Evolutionary conservation across 2,329 filamentous ascomycete genomes (phyloP).

Genomic region (Aspergillus versicolor): DNA sequence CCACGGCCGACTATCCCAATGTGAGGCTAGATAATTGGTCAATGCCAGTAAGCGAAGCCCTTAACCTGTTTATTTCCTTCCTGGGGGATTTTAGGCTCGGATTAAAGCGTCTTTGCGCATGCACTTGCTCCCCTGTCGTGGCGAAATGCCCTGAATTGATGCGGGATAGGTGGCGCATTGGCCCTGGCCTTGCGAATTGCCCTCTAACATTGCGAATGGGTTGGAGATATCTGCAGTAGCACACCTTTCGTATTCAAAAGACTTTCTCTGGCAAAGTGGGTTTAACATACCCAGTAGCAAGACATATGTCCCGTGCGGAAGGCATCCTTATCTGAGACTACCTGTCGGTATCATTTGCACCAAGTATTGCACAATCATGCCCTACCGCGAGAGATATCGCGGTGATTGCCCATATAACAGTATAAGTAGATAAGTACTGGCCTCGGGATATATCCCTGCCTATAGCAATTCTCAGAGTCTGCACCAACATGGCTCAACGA

Average conservation of each 20-base stretch:
- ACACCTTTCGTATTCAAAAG: background rate
- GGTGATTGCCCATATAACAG: background rate
- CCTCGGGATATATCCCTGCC: background rate
- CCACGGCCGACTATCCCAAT: background rate
- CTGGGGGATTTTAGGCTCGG: background rate
- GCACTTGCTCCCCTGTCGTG: background rate
- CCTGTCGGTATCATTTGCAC: background rate
- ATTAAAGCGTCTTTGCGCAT: background rate
- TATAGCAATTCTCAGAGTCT: background rate
- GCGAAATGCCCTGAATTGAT: background rate
- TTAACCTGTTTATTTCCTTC: too few species aligned
- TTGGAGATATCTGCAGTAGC: background rate
- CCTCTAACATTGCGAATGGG: background rate
- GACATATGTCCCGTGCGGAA: background rate
- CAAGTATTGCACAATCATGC: background rate
- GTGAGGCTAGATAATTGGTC: background rate
- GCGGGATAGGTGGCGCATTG: background rate
- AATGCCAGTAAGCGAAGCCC: background rate
- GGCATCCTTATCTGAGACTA: background rate
- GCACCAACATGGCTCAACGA: background rate
- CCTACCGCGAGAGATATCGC: background rate
- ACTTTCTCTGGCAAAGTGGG: background rate
- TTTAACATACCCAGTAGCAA: background rate
- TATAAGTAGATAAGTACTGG: background rate
- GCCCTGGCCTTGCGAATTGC: background rate